Base-by-base conservation (phyloP, 768 basidiomycete species). In the Sporobolomyces pararoseus region DNA sequence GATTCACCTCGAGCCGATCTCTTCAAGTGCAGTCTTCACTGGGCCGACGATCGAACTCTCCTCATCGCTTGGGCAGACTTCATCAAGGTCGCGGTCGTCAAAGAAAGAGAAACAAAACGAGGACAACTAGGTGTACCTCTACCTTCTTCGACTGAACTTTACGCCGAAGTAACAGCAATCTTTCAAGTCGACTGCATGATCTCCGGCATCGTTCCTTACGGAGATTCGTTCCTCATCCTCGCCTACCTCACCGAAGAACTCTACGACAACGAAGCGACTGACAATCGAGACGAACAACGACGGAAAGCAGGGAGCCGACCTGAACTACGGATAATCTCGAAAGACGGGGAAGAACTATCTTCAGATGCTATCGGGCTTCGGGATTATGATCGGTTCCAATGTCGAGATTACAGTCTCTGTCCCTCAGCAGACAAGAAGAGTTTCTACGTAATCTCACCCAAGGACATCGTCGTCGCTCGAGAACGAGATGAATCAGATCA, bases 141-240 rank as follows among this genome's bases (percentile, higher is more conserved):
- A 7, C 62, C 78, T 0, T 75, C 76, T 7, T 34, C 46, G 23
- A 65, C 61, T 7, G 69, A 66, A 13, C 83, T 87, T 65, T 79
- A 86, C 46, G 90, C 91, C 61, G 95, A 97, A 76, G 89, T 97
- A 73, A 91, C 90, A 0, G 89, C 89, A 3, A 87, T 90, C 47
- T 91, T 97, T 80, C 88, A 92, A 77, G 82, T 98, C 53, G 96
- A 98, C 78, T 92, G 90, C 78, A 94, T 96, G 91, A 86, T 98
- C 47, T 85, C 93, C 2, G 94, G 94, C 27, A 86, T 99, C 65
- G 85, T 88, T 4, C 89, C 90, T 7, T 90, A 65, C 76, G 70
- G 78, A 76, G 16, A 77, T 68, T 53, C 71, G 69, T 91, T 91
- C 79, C 84, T 99, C 63, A 82, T 96, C n/a, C 81, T 98, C 64